Conservation (phyloP, 768 basidiomycete genomes). For the Boletus rubroflammeus region DNA sequence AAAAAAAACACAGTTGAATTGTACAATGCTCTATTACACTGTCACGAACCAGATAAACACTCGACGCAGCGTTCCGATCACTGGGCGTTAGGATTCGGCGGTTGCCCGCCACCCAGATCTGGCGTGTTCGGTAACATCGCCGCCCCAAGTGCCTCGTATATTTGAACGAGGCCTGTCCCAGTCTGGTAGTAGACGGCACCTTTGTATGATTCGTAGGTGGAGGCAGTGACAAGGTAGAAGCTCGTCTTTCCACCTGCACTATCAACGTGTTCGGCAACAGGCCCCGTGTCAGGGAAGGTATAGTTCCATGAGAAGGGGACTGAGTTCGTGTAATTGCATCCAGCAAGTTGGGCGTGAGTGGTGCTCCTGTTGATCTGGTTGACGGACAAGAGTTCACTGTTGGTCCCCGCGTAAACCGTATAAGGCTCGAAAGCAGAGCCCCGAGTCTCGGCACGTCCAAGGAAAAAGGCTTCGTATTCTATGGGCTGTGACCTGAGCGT, state of each 20-base stretch:
- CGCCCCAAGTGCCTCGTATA: constrained; percentile 1
- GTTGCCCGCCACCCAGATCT: neutral
- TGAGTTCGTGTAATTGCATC: neutral
- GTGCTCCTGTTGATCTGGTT: neutral
- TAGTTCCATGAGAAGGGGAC: constrained; percentile 10
- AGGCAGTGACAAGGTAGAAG: neutral
- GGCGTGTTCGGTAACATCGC: neutral
- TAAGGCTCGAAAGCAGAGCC: constrained; percentile 4
- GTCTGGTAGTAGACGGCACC: neutral
- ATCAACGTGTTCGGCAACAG: neutral
- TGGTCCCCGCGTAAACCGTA: constrained; percentile 11
- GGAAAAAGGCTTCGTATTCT: constrained; percentile 10
- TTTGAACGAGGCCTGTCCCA: constrained; percentile 2
- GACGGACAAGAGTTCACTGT: constrained; percentile 4
- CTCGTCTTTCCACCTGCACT: constrained; percentile 8
- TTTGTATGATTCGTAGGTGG: neutral
- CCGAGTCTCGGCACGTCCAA: constrained; percentile 8
- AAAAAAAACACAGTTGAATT: neutral
- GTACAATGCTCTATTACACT: neutral
- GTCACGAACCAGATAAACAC: neutral
- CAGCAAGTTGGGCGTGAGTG: constrained; percentile 5
- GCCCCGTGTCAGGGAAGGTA: neutral
- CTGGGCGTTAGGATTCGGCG: neutral
- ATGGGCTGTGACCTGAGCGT: neutral
- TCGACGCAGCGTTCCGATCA: neutral